These are phyloP conservation scores for Alternaria tenuissima DNA, from an alignment of 2,329 filamentous ascomycete species.

Conservation along the genomic window DNA sequence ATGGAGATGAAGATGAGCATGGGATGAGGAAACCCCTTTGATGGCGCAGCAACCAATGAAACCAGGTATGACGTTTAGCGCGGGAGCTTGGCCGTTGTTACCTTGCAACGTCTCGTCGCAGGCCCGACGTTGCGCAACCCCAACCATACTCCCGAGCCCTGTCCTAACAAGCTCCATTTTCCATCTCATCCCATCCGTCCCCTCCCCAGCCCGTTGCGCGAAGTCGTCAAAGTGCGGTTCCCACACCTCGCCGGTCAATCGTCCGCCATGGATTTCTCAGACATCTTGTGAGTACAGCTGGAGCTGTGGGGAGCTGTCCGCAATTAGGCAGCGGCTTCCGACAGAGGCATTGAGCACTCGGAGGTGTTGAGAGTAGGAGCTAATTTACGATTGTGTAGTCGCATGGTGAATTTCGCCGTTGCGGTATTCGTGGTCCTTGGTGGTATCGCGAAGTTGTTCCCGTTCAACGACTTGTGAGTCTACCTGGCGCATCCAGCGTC, in stretches of 20 bases:
- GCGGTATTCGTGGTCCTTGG: slow-evolving; percentile 88
- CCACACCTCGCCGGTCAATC: slow-evolving; percentile 40
- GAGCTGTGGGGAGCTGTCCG: background rate
- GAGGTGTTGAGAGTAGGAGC: background rate
- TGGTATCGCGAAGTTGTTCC: slow-evolving; percentile 77
- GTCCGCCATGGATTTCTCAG: slow-evolving; percentile 82
- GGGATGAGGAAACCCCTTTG: slow-evolving; percentile 7
- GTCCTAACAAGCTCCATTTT: slow-evolving; percentile 7
- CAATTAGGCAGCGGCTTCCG: slow-evolving; percentile 23
- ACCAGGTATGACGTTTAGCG: slow-evolving; percentile 22
- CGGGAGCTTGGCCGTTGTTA: slow-evolving; percentile 13
- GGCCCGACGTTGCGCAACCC: slow-evolving; percentile 21
- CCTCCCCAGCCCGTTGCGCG: background rate
- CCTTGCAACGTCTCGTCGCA: slow-evolving; percentile 18
- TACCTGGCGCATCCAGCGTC: slow-evolving; percentile 40
- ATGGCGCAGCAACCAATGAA: slow-evolving; percentile 14
- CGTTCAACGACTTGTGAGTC: slow-evolving; percentile 51
- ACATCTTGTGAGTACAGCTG: slow-evolving; percentile 77
- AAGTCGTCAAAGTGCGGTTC: slow-evolving; percentile 44
- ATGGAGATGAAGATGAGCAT: background rate
- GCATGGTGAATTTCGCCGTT: slow-evolving; percentile 90
- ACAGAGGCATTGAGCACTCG: slow-evolving; percentile 11
- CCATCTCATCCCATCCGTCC: slow-evolving; percentile 13
- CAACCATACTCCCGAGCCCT: slow-evolving; percentile 14
- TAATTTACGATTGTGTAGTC: slow-evolving; percentile 63